These are phyloP conservation scores for Ramularia collo-cygni DNA, from an alignment of 2,329 filamentous ascomycete species.

Conservation along the genomic window DNA sequence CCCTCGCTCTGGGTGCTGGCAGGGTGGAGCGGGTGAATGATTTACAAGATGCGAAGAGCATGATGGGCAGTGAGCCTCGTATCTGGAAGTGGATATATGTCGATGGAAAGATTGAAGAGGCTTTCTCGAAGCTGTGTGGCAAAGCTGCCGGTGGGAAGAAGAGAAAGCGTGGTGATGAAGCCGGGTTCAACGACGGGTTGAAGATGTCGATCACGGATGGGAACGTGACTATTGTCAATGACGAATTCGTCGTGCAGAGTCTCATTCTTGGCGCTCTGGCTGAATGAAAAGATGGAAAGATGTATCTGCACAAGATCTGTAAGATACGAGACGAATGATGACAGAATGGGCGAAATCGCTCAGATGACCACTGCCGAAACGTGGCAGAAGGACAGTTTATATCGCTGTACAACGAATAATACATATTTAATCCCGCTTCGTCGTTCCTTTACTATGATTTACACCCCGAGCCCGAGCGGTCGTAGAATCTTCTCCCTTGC, in stretches of 20 bases:
- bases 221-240: slow-evolving; percentile 60
- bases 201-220: slow-evolving; percentile 34
- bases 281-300: slow-evolving; percentile 34
- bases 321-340: too few species aligned
- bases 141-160: slow-evolving; percentile 31
- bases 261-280: slow-evolving; percentile 77
- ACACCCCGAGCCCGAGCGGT: slow-evolving; percentile 38
- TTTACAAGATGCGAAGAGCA: slow-evolving; percentile 56
- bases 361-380: too few species aligned
- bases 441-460: too few species aligned
- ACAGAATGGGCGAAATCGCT: too few species aligned
- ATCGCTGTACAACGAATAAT: too few species aligned
- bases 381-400: too few species aligned
- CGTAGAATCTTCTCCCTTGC: slow-evolving; percentile 69
- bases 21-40: slow-evolving; percentile 59
- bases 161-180: slow-evolving; percentile 36
- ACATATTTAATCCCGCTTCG: too few species aligned
- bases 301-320: background rate
- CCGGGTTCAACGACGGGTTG: slow-evolving; percentile 12
- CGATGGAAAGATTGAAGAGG: slow-evolving; percentile 55
- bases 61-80: slow-evolving; percentile 47
- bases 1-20: slow-evolving; percentile 67
- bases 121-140: slow-evolving; percentile 24
- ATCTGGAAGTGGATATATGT: slow-evolving; percentile 74
- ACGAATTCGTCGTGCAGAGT: slow-evolving; percentile 88